Conservation (phyloP, 768 basidiomycete species). For the Hygrophoropsis aurantiaca region DNA sequence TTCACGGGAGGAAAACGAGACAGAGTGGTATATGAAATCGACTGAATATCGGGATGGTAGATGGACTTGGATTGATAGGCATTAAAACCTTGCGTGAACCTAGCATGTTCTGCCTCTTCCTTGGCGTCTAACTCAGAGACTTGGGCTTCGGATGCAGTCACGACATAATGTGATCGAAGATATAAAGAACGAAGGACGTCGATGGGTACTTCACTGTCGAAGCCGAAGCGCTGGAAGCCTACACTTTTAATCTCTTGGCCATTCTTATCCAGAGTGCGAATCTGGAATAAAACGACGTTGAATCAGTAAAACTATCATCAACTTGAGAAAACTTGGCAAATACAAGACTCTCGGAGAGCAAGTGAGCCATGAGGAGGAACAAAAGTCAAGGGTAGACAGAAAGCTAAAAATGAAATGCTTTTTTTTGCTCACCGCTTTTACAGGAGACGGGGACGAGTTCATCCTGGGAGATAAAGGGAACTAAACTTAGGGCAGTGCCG, state of each 20-base stretch:
- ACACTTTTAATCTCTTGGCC: slow-evolving; percentile 77
- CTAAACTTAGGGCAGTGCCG: slow-evolving; percentile 1
- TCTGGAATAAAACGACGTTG: slow-evolving; percentile 36
- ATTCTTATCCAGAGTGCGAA: slow-evolving; percentile 67
- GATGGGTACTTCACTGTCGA: slow-evolving; percentile 81
- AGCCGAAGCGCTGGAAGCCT: slow-evolving; percentile 84
- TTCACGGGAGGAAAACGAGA: slow-evolving; percentile 92
- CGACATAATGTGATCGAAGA: slow-evolving; percentile 76
- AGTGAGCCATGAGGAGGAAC: slow-evolving; percentile 18
- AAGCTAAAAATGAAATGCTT: neutral
- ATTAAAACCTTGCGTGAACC: slow-evolving; percentile 46
- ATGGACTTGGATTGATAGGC: slow-evolving; percentile 84
- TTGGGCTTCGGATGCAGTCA: slow-evolving; percentile 38
- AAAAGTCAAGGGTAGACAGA: neutral
- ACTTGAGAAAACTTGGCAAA: neutral
- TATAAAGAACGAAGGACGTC: slow-evolving; percentile 86
- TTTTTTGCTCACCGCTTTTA: slow-evolving; percentile 7
- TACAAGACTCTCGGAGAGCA: slow-evolving; percentile 20
- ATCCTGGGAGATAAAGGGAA: slow-evolving; percentile 8
- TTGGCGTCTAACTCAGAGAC: slow-evolving; percentile 38
- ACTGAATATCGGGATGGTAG: slow-evolving; percentile 73
- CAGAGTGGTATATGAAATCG: slow-evolving; percentile 91
- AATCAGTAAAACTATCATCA: neutral
- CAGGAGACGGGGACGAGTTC: slow-evolving; percentile 1
- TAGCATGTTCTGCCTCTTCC: slow-evolving; percentile 48